Evolutionary conservation across 1,284 basidiomycete genomes (phyloP).

Genomic region (Ceratobasidium sp.): DNA sequence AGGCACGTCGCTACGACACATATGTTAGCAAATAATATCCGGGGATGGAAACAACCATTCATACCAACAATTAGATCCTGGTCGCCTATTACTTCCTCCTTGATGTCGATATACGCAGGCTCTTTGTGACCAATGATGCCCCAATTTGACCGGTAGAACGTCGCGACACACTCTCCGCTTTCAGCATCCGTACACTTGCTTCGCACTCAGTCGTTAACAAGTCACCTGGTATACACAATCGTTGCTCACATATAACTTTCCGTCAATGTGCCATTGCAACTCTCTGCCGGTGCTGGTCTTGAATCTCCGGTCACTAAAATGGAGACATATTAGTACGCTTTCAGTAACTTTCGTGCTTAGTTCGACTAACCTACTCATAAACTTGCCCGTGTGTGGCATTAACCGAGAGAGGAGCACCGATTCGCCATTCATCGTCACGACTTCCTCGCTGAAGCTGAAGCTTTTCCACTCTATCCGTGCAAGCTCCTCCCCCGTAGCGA

Average conservation of each 20-base stretch:
- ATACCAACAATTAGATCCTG: conserved; percentile 32
- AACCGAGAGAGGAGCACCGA: conserved; percentile 4
- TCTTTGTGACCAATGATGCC: conserved; percentile 24
- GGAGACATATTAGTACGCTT: not conserved
- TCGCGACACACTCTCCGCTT: not conserved
- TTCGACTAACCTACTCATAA: conserved; percentile 19
- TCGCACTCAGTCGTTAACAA: not conserved
- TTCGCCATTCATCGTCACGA: conserved; percentile 12
- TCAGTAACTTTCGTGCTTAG: not conserved
- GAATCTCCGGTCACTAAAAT: conserved; percentile 19
- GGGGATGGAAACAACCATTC: not conserved
- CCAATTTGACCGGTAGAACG: conserved; percentile 20
- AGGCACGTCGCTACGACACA: not conserved
- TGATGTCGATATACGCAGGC: conserved; percentile 25
- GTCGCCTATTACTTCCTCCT: not conserved
- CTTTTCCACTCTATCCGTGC: conserved; percentile 11
- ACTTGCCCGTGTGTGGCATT: conserved; percentile 5
- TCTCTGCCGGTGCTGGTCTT: conserved; percentile 5
- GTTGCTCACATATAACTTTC: conserved; percentile 17
- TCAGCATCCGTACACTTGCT: conserved; percentile 2
- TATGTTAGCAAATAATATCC: not conserved
- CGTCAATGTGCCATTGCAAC: conserved; percentile 27
- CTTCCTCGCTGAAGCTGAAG: conserved; percentile 5
- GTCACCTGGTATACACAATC: not conserved
- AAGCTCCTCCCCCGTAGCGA: not conserved